Evolutionary conservation across 2,329 filamentous ascomycete species (phyloP).

Genomic region (Fusarium coffeatum): DNA sequence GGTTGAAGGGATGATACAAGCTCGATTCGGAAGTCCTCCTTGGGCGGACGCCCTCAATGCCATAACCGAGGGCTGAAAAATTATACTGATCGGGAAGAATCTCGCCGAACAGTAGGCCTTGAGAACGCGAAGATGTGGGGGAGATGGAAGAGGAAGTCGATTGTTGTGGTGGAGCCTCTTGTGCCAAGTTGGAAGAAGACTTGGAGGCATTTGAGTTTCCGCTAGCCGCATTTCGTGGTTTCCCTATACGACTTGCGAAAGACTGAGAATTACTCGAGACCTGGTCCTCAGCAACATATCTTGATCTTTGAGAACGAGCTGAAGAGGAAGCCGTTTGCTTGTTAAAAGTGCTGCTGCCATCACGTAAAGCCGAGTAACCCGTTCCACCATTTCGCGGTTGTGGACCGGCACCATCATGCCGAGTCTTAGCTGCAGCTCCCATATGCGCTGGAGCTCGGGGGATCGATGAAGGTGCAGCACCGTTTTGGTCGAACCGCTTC

Average conservation of each 20-base stretch:
- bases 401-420: slow-evolving; percentile 52
- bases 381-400: slow-evolving; percentile 52
- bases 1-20: slow-evolving; percentile 63
- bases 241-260: slow-evolving; percentile 69
- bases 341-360: slow-evolving; percentile 43
- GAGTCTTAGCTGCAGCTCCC: slow-evolving; percentile 49
- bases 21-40: slow-evolving; percentile 79
- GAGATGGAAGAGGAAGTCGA: slow-evolving; percentile 48
- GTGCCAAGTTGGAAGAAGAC: slow-evolving; percentile 51
- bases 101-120: slow-evolving; percentile 79
- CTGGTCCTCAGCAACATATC: slow-evolving; percentile 62
- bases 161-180: slow-evolving; percentile 51
- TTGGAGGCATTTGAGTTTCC: slow-evolving; percentile 52
- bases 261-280: slow-evolving; percentile 67
- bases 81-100: slow-evolving; percentile 71
- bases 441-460: slow-evolving; percentile 52
- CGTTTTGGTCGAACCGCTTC: slow-evolving; percentile 79
- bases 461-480: slow-evolving; percentile 48
- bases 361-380: slow-evolving; percentile 57
- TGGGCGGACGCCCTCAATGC: slow-evolving; percentile 65
- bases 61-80: slow-evolving; percentile 66
- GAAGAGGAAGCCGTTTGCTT: slow-evolving; percentile 41
- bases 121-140: slow-evolving; percentile 52
- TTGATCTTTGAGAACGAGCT: slow-evolving; percentile 58
- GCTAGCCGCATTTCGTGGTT: slow-evolving; percentile 56